Base-by-base conservation (phyloP, 2,329 filamentous ascomycete species). In the Ascochyta koolunga region DNA sequence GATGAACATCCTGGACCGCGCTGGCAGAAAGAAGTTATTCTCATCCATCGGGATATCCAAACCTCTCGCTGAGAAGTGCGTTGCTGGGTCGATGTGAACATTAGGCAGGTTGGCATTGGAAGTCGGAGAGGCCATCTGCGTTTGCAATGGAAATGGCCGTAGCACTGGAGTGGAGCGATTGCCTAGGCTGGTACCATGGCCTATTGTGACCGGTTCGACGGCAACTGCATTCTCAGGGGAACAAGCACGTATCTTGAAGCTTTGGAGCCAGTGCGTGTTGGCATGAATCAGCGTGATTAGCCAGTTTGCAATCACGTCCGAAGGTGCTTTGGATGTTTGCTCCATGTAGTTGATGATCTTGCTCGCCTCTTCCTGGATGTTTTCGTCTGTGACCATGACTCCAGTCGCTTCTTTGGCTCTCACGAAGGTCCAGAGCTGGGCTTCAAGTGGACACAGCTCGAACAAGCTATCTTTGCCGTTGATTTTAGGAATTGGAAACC, bases 231-330 rank as follows among this genome's bases (percentile, higher is more conserved):
- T 31, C 10, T 36, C 21, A 27, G 18, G 29, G 11, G 29, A 40
- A 29, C 44, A 43, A 16, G 45, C 39, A 32, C 53, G 53, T 11
- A 4, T 10, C 24, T 24, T 56, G 47, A 56, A 56, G 8, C 33
- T 22, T 31, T 33, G 42, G n/a, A 56, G 42, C 53, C 53, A 56
- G 11, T 38, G 38, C 19, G 53, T 35, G 22, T 40, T 38, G 21
- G 31, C 42, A 18, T 56, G 25, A 18, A 56, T 56, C 19, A 51
- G 53, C 43, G 60, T 68, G 7, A 67, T 51, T 0, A 68, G 35
- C 64, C 64, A 67, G 19, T 65, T 67, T 1, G 60, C 61, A 35
- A 67, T 66, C 1, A 59, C 56, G 13, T 67, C 64, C 1, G 64
- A 68, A 21, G 64, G 61, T 1, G 58, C 64, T 9, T 44, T 50